phyloP scores from a whole-genome alignment of 139 green algal genomes.

The Picochlorum sp. region DNA sequence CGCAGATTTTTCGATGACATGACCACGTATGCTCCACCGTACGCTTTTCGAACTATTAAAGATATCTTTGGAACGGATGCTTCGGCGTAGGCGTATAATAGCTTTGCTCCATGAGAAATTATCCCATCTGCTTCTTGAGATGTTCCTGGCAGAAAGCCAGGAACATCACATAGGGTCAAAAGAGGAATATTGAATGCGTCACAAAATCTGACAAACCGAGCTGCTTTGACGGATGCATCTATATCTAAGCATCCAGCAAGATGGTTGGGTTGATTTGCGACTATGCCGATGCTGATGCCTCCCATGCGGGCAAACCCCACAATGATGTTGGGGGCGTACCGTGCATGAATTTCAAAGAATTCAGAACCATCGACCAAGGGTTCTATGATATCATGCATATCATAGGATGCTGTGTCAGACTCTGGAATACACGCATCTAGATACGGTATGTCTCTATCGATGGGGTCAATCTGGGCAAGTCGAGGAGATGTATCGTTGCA shows the following conservation, averaged over 20 bases:
- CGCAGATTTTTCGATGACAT: constrained; percentile 55
- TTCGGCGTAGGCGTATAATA: constrained; percentile 65
- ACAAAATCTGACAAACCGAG: constrained; percentile 68
- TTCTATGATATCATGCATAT: constrained; percentile 46
- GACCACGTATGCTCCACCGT: constrained; percentile 58
- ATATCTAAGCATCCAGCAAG: constrained; percentile 65
- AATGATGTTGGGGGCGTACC: constrained; percentile 58
- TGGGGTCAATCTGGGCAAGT: constrained; percentile 14
- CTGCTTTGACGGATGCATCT: constrained; percentile 54
- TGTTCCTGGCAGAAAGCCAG: constrained; percentile 57
- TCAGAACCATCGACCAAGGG: constrained; percentile 47
- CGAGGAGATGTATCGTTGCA: constrained; percentile 10
- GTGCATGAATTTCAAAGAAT: constrained; percentile 53
- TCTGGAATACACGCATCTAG: constrained; percentile 40
- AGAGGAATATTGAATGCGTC: constrained; percentile 64
- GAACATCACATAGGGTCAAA: constrained; percentile 62
- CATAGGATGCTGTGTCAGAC: constrained; percentile 33
- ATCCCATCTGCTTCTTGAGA: constrained; percentile 51
- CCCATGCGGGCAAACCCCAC: constrained; percentile 49
- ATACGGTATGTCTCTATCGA: constrained; percentile 19
- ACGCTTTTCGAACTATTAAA: constrained; percentile 62
- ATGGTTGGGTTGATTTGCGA: constrained; percentile 58
- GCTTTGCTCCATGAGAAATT: constrained; percentile 62
- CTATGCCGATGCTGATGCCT: constrained; percentile 50
- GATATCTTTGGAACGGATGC: constrained; percentile 63